Evolutionary conservation across 257 asterid genomes (phyloP).

Genomic region (Solanum clarkiae): DNA sequence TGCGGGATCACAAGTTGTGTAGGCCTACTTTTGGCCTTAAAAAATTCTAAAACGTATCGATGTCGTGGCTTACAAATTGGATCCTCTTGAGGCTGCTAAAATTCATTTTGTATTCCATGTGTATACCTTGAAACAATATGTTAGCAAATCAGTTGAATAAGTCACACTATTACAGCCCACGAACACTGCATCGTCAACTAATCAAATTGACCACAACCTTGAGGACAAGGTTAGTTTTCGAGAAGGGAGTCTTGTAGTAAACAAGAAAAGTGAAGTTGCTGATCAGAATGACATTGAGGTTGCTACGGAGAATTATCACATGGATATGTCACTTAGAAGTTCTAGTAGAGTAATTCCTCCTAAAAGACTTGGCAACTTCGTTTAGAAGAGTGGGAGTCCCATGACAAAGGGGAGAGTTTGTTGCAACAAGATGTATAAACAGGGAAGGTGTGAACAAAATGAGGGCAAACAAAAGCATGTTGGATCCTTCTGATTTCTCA

Average conservation of each 20-base stretch:
- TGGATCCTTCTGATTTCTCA: no score
- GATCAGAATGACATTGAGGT: not conserved
- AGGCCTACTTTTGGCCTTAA: not conserved
- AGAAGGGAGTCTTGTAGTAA: not conserved
- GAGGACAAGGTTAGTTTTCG: not conserved
- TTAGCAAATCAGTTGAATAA: not conserved
- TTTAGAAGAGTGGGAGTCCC: no score
- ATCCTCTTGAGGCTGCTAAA: not conserved
- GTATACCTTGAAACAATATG: not conserved
- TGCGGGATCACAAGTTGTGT: not conserved
- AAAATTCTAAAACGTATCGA: not conserved
- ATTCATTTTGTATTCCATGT: not conserved
- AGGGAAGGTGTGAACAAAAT: no score
- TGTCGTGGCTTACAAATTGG: not conserved
- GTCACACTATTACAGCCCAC: not conserved
- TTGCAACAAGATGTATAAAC: no score
- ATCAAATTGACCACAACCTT: not conserved
- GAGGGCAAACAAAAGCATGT: no score
- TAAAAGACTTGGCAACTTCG: no score
- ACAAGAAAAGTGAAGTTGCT: not conserved
- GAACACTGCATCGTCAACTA: no score
- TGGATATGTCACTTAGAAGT: not conserved
- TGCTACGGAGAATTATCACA: not conserved
- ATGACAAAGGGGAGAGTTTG: no score
- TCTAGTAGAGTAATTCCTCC: no score